phyloP scores from a whole-genome alignment of 2,329 filamentous ascomycete species.

The Bipolaris zeicola region DNA sequence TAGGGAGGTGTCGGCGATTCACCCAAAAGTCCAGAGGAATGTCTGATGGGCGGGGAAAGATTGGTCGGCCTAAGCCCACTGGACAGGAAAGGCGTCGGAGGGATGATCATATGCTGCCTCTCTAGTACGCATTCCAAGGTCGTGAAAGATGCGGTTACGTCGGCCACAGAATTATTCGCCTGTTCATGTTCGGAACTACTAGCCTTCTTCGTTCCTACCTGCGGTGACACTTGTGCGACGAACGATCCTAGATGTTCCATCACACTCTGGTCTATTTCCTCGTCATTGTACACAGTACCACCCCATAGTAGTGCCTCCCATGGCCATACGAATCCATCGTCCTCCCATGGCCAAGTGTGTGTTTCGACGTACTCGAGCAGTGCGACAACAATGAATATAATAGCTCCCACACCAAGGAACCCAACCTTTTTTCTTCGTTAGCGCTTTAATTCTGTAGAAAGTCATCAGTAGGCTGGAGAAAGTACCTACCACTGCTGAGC shows the following conservation, averaged over 20 bases:
- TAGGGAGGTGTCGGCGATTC: constrained; percentile 6
- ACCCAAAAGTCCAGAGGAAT: constrained; percentile 11
- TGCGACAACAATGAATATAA: constrained; percentile 4
- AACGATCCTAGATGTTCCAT: not conserved
- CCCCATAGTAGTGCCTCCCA: constrained; percentile 13
- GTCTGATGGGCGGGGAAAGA: not conserved
- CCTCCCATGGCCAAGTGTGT: constrained; percentile 13
- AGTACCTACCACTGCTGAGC: not conserved
- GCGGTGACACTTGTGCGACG: not conserved
- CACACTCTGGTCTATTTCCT: not conserved
- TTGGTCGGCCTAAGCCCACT: not conserved
- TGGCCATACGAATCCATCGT: constrained; percentile 11
- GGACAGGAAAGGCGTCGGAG: constrained; percentile 6
- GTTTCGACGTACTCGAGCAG: constrained; percentile 7
- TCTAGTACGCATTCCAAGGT: not conserved
- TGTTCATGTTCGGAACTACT: not conserved
- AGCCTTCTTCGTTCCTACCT: not conserved
- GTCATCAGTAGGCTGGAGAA: not conserved
- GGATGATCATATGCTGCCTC: not conserved
- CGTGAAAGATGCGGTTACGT: not conserved
- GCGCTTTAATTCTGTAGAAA: not conserved
- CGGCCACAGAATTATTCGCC: no score
- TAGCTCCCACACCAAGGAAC: not conserved
- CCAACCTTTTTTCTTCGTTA: not conserved
- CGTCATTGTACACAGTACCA: constrained; percentile 1